Base-by-base conservation (phyloP, 2,329 filamentous ascomycete species). In the Colletotrichum orchidophilum region DNA sequence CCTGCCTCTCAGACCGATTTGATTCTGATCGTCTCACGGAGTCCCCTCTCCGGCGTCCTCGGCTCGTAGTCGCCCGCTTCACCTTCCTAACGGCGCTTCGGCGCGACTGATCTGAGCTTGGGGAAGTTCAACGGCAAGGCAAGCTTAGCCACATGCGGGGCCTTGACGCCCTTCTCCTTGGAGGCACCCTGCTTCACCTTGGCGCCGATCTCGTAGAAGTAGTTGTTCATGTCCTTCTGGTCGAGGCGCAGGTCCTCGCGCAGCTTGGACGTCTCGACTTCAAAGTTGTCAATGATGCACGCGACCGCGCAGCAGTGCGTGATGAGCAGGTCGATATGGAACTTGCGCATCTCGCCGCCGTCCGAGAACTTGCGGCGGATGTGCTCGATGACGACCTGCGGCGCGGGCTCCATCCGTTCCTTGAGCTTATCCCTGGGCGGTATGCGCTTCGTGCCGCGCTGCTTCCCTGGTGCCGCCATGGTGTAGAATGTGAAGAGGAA, bases 91-190 rank as follows among this genome's bases (percentile, higher is more conserved):
- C 73, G 71, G 57, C 70, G 68, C 57, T 73, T 76, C 39, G 74
- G 75, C 33, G 71, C 75, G 57, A 77, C 79, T 27, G 79, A 76
- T 62, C 80, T 78, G 75, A 82, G 81, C 83, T 92, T 95, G 1
- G 96, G 96, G 79, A 98, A 98, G 70, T 91, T 87, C 57, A 98
- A 83, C 3, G 96, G 96, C 73, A 98, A 81, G 75, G 87, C 89
- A 76, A 98, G 83, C 75, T 90, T 90, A 13, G 93, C 95, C 60
- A 95, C 83, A 71, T 87, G 82, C 33, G 81, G 76, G 68, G 80
- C 80, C 70, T 82, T 87, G 39, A 46, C 39, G 72, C 90, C 90
- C 66, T 89, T 89, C 66, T 89, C 88, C 74, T 90, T 91, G 35
- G 87, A 88, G 74, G 91, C 86, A 69, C 88, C 85, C 74, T 85